Percentiles rank a stretch among this genome's conserved stretches.
Conservation (phyloP, 169 alveolate genomes). For the Plasmodium relictum region DNA sequence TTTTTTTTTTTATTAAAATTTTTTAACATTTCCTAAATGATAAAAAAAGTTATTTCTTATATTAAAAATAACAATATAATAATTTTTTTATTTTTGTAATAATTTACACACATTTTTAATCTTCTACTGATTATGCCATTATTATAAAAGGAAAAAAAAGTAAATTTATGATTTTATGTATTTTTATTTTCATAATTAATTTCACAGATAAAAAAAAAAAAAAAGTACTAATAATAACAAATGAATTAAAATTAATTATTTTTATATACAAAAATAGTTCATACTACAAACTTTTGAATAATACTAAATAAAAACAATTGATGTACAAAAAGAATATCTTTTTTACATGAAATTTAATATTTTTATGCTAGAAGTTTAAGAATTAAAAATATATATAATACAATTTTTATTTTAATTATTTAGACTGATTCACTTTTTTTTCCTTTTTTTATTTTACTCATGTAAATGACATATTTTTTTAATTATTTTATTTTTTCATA, state of each 20-base stretch:
- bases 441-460: conserved; percentile 23
- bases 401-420: conserved; percentile 8
- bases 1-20: not conserved
- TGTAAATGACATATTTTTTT: conserved; percentile 20
- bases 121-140: too few relatives aligned
- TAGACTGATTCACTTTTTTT: too few relatives aligned
- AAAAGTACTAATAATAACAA: not conserved
- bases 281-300: not conserved
- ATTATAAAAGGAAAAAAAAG: too few relatives aligned
- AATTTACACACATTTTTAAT: too few relatives aligned
- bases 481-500: conserved; percentile 18
- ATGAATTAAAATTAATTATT: not conserved
- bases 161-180: too few relatives aligned
- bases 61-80: too few relatives aligned
- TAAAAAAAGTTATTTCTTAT: too few relatives aligned
- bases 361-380: conserved; percentile 14
- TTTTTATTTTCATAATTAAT: too few relatives aligned
- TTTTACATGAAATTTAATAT: conserved; percentile 13
- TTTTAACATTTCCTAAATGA: too few relatives aligned
- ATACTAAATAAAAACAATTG: not conserved
- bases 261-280: not conserved
- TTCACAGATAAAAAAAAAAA: not conserved
- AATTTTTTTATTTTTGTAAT: too few relatives aligned
- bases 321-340: not conserved
- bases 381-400: conserved; percentile 26